Conservation (phyloP, 768 basidiomycete species). For the Tulasnella sp. region DNA sequence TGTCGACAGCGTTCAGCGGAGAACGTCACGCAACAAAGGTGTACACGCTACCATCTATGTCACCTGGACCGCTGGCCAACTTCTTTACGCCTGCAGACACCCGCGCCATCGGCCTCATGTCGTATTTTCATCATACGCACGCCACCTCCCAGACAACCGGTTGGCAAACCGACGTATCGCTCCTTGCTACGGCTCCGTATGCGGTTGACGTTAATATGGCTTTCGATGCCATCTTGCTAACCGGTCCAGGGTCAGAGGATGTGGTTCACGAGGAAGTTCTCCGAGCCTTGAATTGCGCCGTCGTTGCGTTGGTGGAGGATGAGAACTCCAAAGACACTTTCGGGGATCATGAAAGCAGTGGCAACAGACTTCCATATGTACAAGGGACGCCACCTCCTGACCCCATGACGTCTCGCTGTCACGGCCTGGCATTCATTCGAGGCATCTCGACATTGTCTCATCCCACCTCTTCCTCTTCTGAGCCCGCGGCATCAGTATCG, state of each 20-base stretch:
- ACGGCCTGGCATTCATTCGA: conserved; percentile 71
- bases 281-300: conserved; percentile 63
- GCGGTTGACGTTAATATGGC: conserved; percentile 49
- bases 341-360: neutral
- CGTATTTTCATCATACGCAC: conserved; percentile 56
- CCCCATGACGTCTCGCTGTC: conserved; percentile 49
- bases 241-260: conserved; percentile 69
- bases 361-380: conserved; percentile 40
- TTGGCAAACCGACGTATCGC: conserved; percentile 61
- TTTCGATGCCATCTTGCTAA: conserved; percentile 53
- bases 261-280: conserved; percentile 57
- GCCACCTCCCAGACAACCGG: conserved; percentile 34
- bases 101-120: conserved; percentile 55
- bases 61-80: neutral
- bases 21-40: neutral
- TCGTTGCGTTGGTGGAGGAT: conserved; percentile 62
- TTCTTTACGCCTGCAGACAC: conserved; percentile 48
- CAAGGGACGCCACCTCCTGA: conserved; percentile 45
- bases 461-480: too few species aligned
- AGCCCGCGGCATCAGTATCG: too few species aligned
- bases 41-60: neutral
- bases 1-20: neutral
- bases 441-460: conserved; percentile 30
- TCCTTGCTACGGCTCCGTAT: conserved; percentile 61
- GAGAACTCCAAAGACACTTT: conserved; percentile 22